Evolutionary conservation across 176 grass and related monocot species (phyloP), one percentile per base, ranked within the genome.

Genomic region (Hsuehochloa calcarea): DNA sequence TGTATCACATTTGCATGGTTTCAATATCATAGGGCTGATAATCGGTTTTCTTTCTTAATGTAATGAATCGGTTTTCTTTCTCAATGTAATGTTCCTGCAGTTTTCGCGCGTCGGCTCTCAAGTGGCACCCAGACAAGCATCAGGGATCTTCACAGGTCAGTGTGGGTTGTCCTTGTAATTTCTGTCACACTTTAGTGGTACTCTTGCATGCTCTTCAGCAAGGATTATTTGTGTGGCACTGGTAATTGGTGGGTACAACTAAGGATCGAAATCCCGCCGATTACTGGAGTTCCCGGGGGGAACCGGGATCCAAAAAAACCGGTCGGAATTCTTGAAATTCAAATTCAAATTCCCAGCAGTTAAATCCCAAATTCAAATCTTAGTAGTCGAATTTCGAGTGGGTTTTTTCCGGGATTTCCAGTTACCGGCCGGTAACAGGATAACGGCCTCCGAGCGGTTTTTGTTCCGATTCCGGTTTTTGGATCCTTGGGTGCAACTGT

Each of bases 61-160:
- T 10, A n/a, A 71, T 41, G 14, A 47, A 81, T 88, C 68, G 10
- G 1, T 41, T 65, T 11, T 83, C 20, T 75, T 83, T 16, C 29
- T 85, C 8, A 38, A 59, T 12, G 44, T 10, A n/a, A 71, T 41
- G 14, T 47, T 63, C 88, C 46, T 63, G 73, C 85, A 98, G 95
- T 74, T 98, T 93, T 49, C 92, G 83, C 0, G 74, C 82, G 49
- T 90, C 91, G 56, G 95, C 93, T 85, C 94, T 98, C 77, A 95
- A 90, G 63, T 98, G 95, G 95, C 95, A 98, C 71, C 95, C 95
- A 3, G 89, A 98, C 64, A 98, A 95, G 70, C 93, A 98, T 88
- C 86, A 93, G 83, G 93, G 93, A 26, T 45, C 91, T 80, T 95
- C 85, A 72, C 86, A 95, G 93, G 95, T 98, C 65, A 45, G 73